Percentiles rank a stretch among this genome's conserved stretches.
Conservation (phyloP, 345 rosid species). For the Luvunga scandens region DNA sequence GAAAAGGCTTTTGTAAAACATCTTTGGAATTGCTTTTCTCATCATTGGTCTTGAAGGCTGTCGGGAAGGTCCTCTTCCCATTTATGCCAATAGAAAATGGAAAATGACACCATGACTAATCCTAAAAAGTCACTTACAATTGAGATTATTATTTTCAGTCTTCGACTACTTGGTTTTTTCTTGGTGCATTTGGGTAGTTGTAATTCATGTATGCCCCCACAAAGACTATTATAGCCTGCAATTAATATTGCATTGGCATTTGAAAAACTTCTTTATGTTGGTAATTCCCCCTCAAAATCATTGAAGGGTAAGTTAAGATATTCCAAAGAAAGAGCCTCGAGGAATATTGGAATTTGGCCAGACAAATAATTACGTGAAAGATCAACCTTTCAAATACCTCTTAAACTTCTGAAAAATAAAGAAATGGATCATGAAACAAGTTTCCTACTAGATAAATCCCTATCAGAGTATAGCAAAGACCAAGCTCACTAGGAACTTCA, state of each 20-base stretch:
- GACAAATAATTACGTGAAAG: constrained; percentile 5
- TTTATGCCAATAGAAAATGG: not conserved
- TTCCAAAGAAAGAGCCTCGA: constrained; percentile 5
- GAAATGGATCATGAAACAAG: constrained; percentile 10
- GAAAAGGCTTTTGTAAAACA: not conserved
- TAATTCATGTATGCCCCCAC: constrained; percentile 20
- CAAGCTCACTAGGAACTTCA: constrained; percentile 8
- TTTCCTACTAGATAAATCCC: not conserved
- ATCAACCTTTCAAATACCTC: not conserved
- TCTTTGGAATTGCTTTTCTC: not conserved
- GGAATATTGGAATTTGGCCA: constrained; percentile 15
- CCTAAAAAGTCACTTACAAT: not conserved
- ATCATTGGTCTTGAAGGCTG: not conserved
- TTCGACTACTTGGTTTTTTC: not conserved
- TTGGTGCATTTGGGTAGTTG: constrained; percentile 11
- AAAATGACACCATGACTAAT: not conserved
- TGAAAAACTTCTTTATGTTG: constrained; percentile 22
- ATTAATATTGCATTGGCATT: constrained; percentile 15
- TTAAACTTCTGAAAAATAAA: not conserved
- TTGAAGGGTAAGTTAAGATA: constrained; percentile 25
- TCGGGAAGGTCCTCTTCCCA: not conserved
- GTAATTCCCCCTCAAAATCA: constrained; percentile 21
- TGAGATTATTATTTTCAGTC: constrained; percentile 7
- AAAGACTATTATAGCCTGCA: constrained; percentile 11
- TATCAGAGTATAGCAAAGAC: constrained; percentile 4